Conservation (phyloP, 352 stramenopile species). For the Pelagophyceae sp. region DNA sequence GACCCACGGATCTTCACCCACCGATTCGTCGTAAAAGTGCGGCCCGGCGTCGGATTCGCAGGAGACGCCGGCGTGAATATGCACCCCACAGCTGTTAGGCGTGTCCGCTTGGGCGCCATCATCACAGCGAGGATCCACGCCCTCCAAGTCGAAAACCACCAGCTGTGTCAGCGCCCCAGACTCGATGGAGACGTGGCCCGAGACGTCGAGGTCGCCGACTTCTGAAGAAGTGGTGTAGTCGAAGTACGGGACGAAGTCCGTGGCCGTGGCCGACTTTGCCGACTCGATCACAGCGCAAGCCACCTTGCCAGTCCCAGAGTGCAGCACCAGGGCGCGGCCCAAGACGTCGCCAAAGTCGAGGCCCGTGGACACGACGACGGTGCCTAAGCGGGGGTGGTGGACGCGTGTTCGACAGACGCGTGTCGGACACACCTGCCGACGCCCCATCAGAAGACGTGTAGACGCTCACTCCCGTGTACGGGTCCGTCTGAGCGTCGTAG, state of each 20-base stretch:
- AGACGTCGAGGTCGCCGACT: background rate
- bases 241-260: constrained; percentile 3
- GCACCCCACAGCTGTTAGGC: background rate
- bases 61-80: background rate
- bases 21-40: background rate
- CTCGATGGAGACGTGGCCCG: background rate
- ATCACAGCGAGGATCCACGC: background rate
- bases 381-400: no score
- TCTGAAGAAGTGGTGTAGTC: background rate
- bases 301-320: no score
- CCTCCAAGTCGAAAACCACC: background rate
- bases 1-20: background rate
- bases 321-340: no score
- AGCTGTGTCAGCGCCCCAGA: background rate
- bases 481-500: no score
- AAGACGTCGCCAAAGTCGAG: no score
- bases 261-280: background rate
- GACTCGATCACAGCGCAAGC: no score
- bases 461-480: no score
- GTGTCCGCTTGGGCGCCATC: background rate
- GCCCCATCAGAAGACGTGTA: no score
- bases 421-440: no score
- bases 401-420: no score
- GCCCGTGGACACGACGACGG: no score
- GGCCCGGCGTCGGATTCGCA: background rate